Base-by-base conservation (phyloP, 2,329 filamentous ascomycete species). In the Thelonectria olida region DNA sequence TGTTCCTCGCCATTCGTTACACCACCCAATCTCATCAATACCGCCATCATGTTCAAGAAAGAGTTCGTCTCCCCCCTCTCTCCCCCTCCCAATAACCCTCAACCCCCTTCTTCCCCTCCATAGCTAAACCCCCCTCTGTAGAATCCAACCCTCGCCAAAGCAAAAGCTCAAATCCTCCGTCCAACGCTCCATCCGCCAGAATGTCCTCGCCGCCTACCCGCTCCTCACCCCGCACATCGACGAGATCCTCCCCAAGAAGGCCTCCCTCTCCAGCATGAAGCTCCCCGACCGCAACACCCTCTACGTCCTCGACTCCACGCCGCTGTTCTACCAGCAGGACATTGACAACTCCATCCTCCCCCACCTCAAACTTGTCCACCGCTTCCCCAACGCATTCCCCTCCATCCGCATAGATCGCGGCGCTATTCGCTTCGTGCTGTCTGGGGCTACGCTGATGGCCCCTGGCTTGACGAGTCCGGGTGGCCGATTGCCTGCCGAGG, bases 141-240 rank as follows among this genome's bases (percentile, higher is more conserved):
- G 97, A 76, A 82, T 88, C 72, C 81, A 67, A 28, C 27, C 90
- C 23, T 88, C 91, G 68, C 90, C 92, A 58, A 97, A 96, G 82
- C 93, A 93, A 71, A 98, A 98, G 84, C 92, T 98, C 79, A 99
- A 98, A 82, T 97, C 95, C 67, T 97, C 93, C 22, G 92, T 93
- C 58, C 94, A 97, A 82, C 92, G 96, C 74, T 87, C 84, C 66
- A 90, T 99, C 72, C 92, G 96, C 70, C 85, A 90, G 73, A 92
- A 92, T 73, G 87, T 98, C 68, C 83, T 96, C 66, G 85, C 92
- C 61, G 91, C 91, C 54, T 97, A 96, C 80, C 96, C 96, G 3
- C 87, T 92, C 52, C 90, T 98, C 52, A 88, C 89, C 68, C 92
- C 92, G 1, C 87, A 93, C 80, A 96, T 97, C 79, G 96, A 99